Conservation (phyloP, 371 early-diverging fungal species). For the Blyttiomyces sp. region DNA sequence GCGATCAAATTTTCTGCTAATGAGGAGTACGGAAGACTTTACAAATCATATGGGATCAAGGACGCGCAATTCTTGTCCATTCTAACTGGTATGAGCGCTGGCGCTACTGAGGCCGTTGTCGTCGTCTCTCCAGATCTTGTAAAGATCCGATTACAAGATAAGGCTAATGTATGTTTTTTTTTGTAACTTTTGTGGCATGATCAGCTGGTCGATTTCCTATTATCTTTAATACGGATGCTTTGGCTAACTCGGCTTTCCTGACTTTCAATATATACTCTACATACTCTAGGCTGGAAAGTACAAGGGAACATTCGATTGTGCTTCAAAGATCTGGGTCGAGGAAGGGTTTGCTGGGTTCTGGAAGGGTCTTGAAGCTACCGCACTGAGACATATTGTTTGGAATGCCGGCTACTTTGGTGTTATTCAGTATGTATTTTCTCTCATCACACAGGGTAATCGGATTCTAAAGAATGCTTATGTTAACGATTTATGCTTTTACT, state of each 20-base stretch:
- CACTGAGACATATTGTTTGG: constrained; percentile 95
- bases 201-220: too few species aligned
- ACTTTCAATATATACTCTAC: neutral
- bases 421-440: constrained; percentile 55
- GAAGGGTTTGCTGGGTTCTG: constrained; percentile 84
- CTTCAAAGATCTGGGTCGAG: constrained; percentile 62
- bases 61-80: constrained; percentile 61
- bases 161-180: constrained; percentile 27
- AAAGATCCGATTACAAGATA: constrained; percentile 85
- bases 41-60: constrained; percentile 31
- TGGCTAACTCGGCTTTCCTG: neutral
- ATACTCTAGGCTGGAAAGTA: constrained; percentile 65
- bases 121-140: constrained; percentile 93
- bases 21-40: constrained; percentile 53
- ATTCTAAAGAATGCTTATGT: neutral
- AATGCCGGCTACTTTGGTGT: constrained; percentile 71
- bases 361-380: constrained; percentile 91
- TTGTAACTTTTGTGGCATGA: neutral
- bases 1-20: constrained; percentile 96
- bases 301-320: constrained; percentile 33
- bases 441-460: neutral
- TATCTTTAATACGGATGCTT: neutral
- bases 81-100: constrained; percentile 90
- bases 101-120: constrained; percentile 87
- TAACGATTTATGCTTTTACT: constrained; percentile 1